Percentiles rank a stretch among this genome's conserved stretches.
These are phyloP conservation scores for Myrmaecium sp. DNA, from an alignment of 2,329 filamentous ascomycete genomes.

Conservation along the genomic window DNA sequence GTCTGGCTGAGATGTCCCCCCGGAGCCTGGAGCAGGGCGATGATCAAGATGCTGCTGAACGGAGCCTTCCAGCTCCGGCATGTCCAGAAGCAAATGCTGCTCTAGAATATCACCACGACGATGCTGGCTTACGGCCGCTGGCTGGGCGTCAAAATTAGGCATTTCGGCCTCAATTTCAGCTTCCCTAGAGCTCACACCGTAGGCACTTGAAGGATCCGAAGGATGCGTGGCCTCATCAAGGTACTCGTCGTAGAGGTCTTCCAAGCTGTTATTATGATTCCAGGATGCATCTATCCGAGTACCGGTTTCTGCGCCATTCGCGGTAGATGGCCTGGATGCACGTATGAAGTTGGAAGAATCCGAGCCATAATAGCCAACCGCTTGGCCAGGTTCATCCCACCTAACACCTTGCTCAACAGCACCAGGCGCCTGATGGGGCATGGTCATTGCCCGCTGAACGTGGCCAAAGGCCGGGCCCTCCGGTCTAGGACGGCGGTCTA, in stretches of 20 bases:
- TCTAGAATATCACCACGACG: slow-evolving; percentile 8
- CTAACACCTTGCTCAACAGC: slow-evolving; percentile 10
- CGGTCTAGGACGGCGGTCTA: slow-evolving; percentile 2
- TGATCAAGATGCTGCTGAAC: background rate
- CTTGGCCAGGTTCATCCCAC: slow-evolving; percentile 18
- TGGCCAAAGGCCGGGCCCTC: too few relatives aligned
- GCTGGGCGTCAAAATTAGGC: slow-evolving; percentile 41
- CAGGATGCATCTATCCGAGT: too few relatives aligned
- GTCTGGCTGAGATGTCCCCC: slow-evolving; percentile 52
- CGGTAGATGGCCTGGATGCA: slow-evolving; percentile 20
- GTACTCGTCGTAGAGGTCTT: slow-evolving; percentile 34
- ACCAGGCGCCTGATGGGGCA: slow-evolving; percentile 16
- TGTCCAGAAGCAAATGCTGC: too few relatives aligned
- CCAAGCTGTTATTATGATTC: slow-evolving; percentile 13
- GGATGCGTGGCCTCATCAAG: slow-evolving; percentile 16
- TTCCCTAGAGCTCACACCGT: slow-evolving; percentile 15
- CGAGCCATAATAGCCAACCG: slow-evolving; percentile 19
- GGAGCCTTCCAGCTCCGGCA: slow-evolving; percentile 6
- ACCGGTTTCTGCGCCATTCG: too few relatives aligned
- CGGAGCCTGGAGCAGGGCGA: slow-evolving; percentile 10
- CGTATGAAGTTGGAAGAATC: slow-evolving; percentile 17
- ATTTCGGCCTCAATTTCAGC: slow-evolving; percentile 37
- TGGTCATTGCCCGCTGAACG: slow-evolving; percentile 18
- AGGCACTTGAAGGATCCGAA: too few relatives aligned
- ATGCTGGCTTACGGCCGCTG: slow-evolving; percentile 6